Evolutionary conservation across 2,329 filamentous ascomycete genomes (phyloP), one percentile per base, ranked within the genome.

Genomic region (Ceratocystis huliohia): DNA sequence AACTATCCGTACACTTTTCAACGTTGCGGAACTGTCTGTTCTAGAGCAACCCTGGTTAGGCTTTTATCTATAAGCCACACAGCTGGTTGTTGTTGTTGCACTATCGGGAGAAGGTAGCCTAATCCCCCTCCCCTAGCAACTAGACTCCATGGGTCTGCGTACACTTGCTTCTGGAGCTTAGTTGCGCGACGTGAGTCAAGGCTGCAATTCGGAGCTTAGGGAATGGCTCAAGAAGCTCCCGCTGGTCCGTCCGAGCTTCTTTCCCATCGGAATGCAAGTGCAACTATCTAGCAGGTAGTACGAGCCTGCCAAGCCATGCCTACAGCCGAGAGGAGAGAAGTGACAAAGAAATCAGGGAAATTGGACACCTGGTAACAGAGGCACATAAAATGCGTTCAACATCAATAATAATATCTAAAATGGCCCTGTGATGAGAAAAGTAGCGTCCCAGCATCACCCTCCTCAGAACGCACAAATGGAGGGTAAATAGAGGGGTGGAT

Each of bases 161-260:
- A 30, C 53, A 33, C 37, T 30, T 33, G 6, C 5, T 17, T 59
- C 33, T 28, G 17, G 53, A 28, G 53, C 25, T 20, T 59, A 59
- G 28, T 25, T n/a, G 25, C 25, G 25, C 25, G 13, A 10, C 17
- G n/a, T 17, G 33, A 33, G 22, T 17, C 53, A 33, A 33, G 28
- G 15, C 37, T 41, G 10, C 37, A 41, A 41, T 13, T 41, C 37
- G 37, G 37, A 10, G 10, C 37, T 8, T 13, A 13, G 37, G 37
- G 10, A n/a, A 6, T 33, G 25, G 33, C 17, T 5, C 28, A 59
- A 2, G 53, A 17, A 59, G 22, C 25, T 33, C 53, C 53, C 53
- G 53, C 53, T 59, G 53, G 53, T 59, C 53, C 53, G 53, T n/a
- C 53, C 28, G 28, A 59, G 53, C 28, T 33, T 30, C 53, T 30